Base-by-base conservation (phyloP, 2,329 filamentous ascomycete genomes). In the Neopestalotiopsis clavispora region DNA sequence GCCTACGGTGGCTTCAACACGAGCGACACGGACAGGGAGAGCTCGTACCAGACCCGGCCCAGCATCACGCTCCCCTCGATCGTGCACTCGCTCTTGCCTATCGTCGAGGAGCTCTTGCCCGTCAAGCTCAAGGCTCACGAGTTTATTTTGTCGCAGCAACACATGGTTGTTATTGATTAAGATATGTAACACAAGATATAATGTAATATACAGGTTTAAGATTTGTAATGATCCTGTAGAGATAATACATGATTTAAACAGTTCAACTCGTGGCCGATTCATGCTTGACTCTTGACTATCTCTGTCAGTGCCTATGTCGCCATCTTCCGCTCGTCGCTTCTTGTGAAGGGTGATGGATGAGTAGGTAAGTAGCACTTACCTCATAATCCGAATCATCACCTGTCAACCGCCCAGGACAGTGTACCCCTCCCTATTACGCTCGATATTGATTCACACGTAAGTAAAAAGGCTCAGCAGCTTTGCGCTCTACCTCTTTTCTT, bases 1-100 rank as follows among this genome's bases (percentile, higher is more conserved):
- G 81, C 79, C 14, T 75, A 77, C 32, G 82, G 82, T 5, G 74
- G 74, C 23, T 80, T 83, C 63, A 65, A 71, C 63, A 69, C 60
- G 32, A 68, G 45, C 30, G 69, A 61, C 49, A 58, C 57, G 28
- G 62, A 32, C 34, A 67, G 34, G 63, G 68, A 32, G 73, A 69
- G 70, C 72, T 62, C 59, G 59, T 34, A 34, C 59, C 69, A 6
- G n/a, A 66, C 32, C 52, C 17, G 57, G 52, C 32, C 52, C 45
- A 59, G 65, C 40, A 42, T 45, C 65, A 60, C 56, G 17, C 10
- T 59, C 4, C 64, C 64, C 34, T 20, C n/a, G 64, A 66, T 57
- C 42, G 20, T 23, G 17, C 23, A 30, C 32, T 56, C 34, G 65
- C 34, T 20, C 28, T 9, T 32, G n/a, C 23, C 65, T 14, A n/a